Evolutionary conservation across 2,329 filamentous ascomycete genomes (phyloP).

Genomic region (Cytospora chrysosperma): DNA sequence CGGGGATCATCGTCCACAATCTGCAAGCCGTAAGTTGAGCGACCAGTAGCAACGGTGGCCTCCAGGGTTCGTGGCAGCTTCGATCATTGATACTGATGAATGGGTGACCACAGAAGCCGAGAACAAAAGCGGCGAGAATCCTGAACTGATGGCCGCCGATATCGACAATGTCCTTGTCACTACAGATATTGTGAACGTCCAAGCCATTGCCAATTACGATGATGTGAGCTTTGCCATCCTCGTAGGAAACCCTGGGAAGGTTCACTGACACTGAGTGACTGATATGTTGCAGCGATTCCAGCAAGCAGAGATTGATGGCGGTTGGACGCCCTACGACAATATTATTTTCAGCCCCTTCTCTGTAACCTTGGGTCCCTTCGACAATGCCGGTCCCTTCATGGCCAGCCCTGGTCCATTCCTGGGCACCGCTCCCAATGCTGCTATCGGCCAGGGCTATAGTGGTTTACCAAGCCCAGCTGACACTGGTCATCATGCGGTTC

Average conservation of each 20-base stretch:
- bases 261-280: background rate
- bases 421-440: background rate
- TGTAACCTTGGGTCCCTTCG: background rate
- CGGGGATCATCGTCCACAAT: background rate
- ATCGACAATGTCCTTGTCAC: background rate
- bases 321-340: background rate
- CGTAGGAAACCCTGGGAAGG: too few relatives aligned
- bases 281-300: background rate
- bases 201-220: background rate
- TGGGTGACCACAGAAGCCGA: background rate
- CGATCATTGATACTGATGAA: background rate
- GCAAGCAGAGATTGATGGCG: background rate
- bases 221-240: background rate
- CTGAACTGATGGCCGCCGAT: background rate
- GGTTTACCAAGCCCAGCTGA: background rate
- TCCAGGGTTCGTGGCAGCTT: background rate
- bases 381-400: background rate
- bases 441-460: background rate
- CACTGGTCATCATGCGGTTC: background rate
- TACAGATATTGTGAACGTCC: background rate
- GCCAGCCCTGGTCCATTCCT: background rate
- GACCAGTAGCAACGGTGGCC: background rate
- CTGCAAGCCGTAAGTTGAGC: background rate
- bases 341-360: background rate
- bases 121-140: background rate